These are phyloP conservation scores for Citrus inodora DNA, from an alignment of 345 rosid species.

Conservation along the genomic window DNA sequence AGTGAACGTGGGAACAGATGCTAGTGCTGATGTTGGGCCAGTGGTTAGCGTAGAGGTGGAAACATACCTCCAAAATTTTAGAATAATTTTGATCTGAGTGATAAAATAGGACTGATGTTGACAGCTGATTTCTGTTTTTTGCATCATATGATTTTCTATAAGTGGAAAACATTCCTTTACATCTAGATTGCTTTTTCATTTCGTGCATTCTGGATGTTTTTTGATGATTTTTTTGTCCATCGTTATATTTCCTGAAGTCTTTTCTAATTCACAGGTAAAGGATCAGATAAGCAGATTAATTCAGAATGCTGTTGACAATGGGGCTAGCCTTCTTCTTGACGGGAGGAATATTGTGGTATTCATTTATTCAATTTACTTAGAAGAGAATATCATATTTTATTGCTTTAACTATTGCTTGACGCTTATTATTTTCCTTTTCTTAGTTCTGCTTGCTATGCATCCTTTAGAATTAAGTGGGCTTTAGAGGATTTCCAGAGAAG, in stretches of 20 bases:
- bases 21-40: conserved; percentile 36
- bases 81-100: conserved; percentile 6
- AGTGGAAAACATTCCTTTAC: conserved; percentile 11
- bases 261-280: conserved; percentile 29
- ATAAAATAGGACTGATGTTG: background rate
- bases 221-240: background rate
- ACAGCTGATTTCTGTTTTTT: background rate
- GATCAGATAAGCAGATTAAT: conserved; percentile 27
- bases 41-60: conserved; percentile 38
- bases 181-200: conserved; percentile 6
- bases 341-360: conserved; percentile 34
- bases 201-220: background rate
- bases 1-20: conserved; percentile 37
- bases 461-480: conserved; percentile 5
- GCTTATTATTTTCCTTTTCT: background rate
- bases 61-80: background rate
- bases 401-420: background rate
- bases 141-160: background rate
- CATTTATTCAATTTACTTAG: background rate
- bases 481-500: background rate
- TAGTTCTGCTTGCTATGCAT: background rate
- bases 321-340: conserved; percentile 40
- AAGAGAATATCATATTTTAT: conserved; percentile 3
- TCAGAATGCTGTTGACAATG: conserved; percentile 30
- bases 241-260: background rate